phyloP scores from a whole-genome alignment of 1,284 basidiomycete genomes.

The Grifola frondosa region DNA sequence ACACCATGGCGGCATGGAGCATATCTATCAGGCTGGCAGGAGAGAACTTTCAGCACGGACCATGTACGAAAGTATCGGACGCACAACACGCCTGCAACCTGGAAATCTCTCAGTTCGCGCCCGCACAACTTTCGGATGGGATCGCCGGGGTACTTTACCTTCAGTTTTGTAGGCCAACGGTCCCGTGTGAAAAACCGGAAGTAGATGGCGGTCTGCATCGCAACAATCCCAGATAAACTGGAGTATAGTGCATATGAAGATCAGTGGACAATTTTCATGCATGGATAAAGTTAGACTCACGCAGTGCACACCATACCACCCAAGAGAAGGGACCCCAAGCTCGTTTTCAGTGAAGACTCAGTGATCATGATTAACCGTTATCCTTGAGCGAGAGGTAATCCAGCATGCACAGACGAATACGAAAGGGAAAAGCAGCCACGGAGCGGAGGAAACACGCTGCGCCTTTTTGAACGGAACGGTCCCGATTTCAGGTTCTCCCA shows the following conservation, averaged over 20 bases:
- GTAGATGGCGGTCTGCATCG: conserved; percentile 11
- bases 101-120: not conserved
- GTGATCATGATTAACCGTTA: conserved; percentile 7
- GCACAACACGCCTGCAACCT: conserved; percentile 25
- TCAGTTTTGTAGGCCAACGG: conserved; percentile 17
- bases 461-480: conserved; percentile 9
- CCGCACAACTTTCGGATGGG: not conserved
- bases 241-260: not conserved
- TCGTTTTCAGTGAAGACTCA: conserved; percentile 17
- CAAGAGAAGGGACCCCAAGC: conserved; percentile 22
- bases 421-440: not conserved
- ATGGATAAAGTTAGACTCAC: conserved; percentile 10
- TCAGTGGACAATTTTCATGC: not conserved
- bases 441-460: not conserved
- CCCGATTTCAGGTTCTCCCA: too few species aligned
- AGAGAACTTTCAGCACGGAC: not conserved
- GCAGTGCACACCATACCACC: conserved; percentile 23
- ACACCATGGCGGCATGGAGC: conserved; percentile 25
- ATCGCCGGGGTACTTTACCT: conserved; percentile 17
- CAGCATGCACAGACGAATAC: conserved; percentile 5
- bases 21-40: conserved; percentile 22
- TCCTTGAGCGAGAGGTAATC: conserved; percentile 2
- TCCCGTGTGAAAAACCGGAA: conserved; percentile 19
- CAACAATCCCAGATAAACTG: conserved; percentile 27
- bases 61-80: not conserved